Evolutionary conservation across 495 filamentous ascomycete genomes (phyloP), one percentile per base, ranked within the genome.

Genomic region (Lasiosphaeriaceae sp.): DNA sequence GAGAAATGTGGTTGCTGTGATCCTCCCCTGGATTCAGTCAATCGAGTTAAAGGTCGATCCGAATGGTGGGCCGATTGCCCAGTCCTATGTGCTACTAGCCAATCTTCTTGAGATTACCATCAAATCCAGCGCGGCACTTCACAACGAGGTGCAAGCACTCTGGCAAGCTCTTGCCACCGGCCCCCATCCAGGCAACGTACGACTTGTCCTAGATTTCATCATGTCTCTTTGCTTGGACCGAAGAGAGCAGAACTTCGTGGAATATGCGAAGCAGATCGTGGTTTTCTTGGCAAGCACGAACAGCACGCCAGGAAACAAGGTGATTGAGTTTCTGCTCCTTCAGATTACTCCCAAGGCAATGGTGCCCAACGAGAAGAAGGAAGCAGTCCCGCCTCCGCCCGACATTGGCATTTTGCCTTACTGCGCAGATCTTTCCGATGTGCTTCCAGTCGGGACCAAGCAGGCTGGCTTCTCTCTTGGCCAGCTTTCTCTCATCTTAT

Each of bases 61-160:
- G 0, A 93, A 90, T 66, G 92, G 92, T 19, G 91, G 89, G 1
- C 93, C 93, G 24, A 94, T 90, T 24, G 87, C 88, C 19, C 83
- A 83, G 48, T 97, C 94, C 7, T 97, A 98, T 69, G 96, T 98
- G 78, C 84, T 98, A 6, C 79, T 98, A 12, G 90, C 94, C 11
- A 98, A 98, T 66, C 81, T 98, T 1, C 90, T 96, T 47, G 92
- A 98, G 70, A 95, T 97, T 50, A 98, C 94, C 1, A 93, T 96
- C 62, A 89, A 90, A 52, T 92, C 90, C 46, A 89, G 92, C 67
- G 89, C 83, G 39, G 86, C 85, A 4, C 73, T 98, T 34, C 93
- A 97, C 62, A 96, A 96, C 56, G 95, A 98, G 72, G 93, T 97
- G 3, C 92, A 97, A 70, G 94, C 94, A 11, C 81, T 98, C 34